Evolutionary conservation across 495 filamentous ascomycete species (phyloP).

Genomic region (Pseudevernia furfuracea): DNA sequence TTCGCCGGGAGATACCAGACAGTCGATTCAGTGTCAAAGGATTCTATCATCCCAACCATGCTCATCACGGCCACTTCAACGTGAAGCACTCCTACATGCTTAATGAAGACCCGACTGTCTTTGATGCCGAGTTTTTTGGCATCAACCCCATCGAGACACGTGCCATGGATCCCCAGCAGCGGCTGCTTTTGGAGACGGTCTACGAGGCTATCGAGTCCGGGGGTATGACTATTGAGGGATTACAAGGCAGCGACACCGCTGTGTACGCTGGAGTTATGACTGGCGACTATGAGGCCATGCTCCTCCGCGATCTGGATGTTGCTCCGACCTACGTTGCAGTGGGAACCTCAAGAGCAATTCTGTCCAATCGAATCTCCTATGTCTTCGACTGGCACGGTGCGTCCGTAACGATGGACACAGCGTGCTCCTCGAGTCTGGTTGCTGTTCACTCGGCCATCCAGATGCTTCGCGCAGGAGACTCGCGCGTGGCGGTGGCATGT

Average conservation of each 20-base stretch:
- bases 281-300: conserved; percentile 33
- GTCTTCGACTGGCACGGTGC: conserved; percentile 49
- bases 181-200: conserved; percentile 48
- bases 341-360: conserved; percentile 36
- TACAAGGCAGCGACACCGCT: conserved; percentile 25
- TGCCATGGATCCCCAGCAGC: conserved; percentile 8
- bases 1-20: conserved; percentile 20
- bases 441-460: conserved; percentile 45
- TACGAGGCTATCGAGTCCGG: conserved; percentile 54
- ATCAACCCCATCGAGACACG: conserved; percentile 49
- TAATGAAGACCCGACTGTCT: conserved; percentile 23
- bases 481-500: conserved; percentile 43
- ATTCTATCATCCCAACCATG: conserved; percentile 23
- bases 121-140: conserved; percentile 51
- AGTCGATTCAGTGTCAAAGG: conserved; percentile 20
- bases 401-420: conserved; percentile 48
- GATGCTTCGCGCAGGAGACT: conserved; percentile 43
- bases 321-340: conserved; percentile 37
- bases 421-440: conserved; percentile 46
- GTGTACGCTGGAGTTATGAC: conserved; percentile 33
- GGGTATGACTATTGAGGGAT: conserved; percentile 31
- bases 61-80: conserved; percentile 5
- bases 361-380: conserved; percentile 48
- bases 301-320: conserved; percentile 30
- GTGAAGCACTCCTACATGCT: not conserved